phyloP scores from a whole-genome alignment of 2,329 filamentous ascomycete genomes.

The Nothopassalora personata region DNA sequence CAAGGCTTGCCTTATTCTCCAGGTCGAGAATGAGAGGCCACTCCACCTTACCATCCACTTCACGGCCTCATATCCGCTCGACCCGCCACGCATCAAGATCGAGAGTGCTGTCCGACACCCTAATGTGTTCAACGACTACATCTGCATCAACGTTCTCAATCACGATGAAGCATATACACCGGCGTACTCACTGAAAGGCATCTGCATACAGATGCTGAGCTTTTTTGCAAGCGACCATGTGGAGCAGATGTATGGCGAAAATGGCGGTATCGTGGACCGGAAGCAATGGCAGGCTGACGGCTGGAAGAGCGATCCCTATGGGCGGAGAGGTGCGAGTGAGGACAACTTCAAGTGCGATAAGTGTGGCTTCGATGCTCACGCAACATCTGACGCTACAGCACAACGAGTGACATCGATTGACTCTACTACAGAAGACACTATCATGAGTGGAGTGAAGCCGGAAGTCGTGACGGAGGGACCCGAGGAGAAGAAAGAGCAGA shows the following conservation, averaged over 20 bases:
- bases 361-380: conserved; percentile 9
- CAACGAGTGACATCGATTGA: background rate
- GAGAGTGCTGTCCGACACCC: conserved; percentile 18
- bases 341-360: conserved; percentile 7
- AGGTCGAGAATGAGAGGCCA: conserved; percentile 10
- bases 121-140: conserved; percentile 21
- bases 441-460: background rate
- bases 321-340: background rate
- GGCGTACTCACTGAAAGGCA: conserved; percentile 23
- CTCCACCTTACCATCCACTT: conserved; percentile 21
- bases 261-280: conserved; percentile 15
- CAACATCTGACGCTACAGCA: background rate
- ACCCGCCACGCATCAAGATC: conserved; percentile 16
- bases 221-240: conserved; percentile 21
- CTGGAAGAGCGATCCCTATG: background rate
- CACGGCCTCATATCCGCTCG: conserved; percentile 12
- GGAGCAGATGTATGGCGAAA: conserved; percentile 19
- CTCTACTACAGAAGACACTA: background rate
- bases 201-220: conserved; percentile 24
- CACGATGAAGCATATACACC: conserved; percentile 17
- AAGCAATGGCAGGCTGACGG: conserved; percentile 7
- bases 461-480: background rate
- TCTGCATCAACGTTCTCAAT: conserved; percentile 21
- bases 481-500: background rate
- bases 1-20: conserved; percentile 18